Conservation (phyloP, 352 stramenopile genomes). For the Globisporangium spiculum region DNA sequence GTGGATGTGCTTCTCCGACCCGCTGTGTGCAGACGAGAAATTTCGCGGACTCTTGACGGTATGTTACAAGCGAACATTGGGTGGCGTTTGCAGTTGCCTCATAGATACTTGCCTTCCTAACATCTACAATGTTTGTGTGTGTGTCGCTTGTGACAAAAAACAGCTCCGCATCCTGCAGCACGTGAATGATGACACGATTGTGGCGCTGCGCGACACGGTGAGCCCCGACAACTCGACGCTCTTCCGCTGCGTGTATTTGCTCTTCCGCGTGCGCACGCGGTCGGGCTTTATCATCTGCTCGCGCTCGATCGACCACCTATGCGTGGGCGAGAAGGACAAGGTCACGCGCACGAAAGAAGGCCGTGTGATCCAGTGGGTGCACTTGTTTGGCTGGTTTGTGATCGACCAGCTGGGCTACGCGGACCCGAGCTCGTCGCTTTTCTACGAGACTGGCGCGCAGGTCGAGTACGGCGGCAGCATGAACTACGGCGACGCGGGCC, state of each 20-base stretch:
- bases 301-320: slow-evolving; percentile 38
- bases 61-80: not conserved
- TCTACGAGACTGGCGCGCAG: slow-evolving; percentile 40
- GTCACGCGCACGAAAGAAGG: slow-evolving; percentile 30
- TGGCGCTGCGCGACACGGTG: slow-evolving; percentile 52
- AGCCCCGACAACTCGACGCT: slow-evolving; percentile 41
- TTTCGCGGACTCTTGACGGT: slow-evolving; percentile 65
- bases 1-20: slow-evolving; percentile 73
- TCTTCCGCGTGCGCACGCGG: slow-evolving; percentile 67
- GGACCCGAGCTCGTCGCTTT: slow-evolving; percentile 20
- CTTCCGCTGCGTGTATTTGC: slow-evolving; percentile 66
- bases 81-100: too few species aligned
- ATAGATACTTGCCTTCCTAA: too few species aligned
- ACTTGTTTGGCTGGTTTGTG: slow-evolving; percentile 65
- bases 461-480: slow-evolving; percentile 70
- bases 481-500: slow-evolving; percentile 53
- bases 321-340: slow-evolving; percentile 17
- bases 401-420: slow-evolving; percentile 49
- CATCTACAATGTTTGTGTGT: not conserved
- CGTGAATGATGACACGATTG: slow-evolving; percentile 69
- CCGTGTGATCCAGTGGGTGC: slow-evolving; percentile 59
- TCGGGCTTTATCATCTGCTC: slow-evolving; percentile 65
- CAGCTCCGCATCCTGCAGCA: slow-evolving; percentile 59
- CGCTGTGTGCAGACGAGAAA: slow-evolving; percentile 47
- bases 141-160: slow-evolving; percentile 9